phyloP scores from a whole-genome alignment of 129 eudicot genomes.

The Artemisia tridentata region DNA sequence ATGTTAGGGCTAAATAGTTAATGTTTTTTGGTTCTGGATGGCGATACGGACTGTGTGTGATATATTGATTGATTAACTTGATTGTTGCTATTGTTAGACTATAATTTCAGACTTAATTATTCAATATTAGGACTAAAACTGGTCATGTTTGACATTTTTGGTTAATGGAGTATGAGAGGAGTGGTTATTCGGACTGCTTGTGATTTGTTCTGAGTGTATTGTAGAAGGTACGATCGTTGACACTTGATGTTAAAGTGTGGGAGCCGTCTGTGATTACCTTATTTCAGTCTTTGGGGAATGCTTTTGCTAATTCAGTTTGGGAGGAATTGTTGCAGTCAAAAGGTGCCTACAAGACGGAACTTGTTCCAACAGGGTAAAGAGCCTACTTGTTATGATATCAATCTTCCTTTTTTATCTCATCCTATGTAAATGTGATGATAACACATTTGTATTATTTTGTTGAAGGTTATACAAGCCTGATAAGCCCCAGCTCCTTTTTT shows the following conservation, averaged over 20 bases:
- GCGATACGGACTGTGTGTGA: no score
- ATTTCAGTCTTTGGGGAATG: slow-evolving; percentile 91
- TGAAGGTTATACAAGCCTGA: slow-evolving; percentile 71
- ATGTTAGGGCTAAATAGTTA: no score
- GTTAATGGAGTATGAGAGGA: no score
- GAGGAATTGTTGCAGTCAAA: slow-evolving; percentile 80
- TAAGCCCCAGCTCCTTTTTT: slow-evolving; percentile 52
- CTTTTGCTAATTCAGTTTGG: slow-evolving; percentile 92
- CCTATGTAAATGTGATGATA: slow-evolving; percentile 15
- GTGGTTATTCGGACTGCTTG: no score
- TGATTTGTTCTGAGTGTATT: no score
- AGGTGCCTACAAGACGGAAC: slow-evolving; percentile 72
- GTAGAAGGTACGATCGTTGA: slow-evolving; percentile 92
- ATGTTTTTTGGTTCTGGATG: no score
- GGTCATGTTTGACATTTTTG: no score
- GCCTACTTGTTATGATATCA: background rate
- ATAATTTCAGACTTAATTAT: no score
- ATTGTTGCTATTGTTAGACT: no score
- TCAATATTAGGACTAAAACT: no score
- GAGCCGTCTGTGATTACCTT: slow-evolving; percentile 91
- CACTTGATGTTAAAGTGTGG: slow-evolving; percentile 98
- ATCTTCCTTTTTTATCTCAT: background rate
- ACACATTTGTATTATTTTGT: slow-evolving; percentile 6
- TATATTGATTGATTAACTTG: no score
- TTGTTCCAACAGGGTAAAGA: slow-evolving; percentile 69